A percentile compares a stretch with the other conserved stretches of the same genome.
Conservation (phyloP, 1,284 basidiomycete genomes). For the Microbotryomycetes sp. region DNA sequence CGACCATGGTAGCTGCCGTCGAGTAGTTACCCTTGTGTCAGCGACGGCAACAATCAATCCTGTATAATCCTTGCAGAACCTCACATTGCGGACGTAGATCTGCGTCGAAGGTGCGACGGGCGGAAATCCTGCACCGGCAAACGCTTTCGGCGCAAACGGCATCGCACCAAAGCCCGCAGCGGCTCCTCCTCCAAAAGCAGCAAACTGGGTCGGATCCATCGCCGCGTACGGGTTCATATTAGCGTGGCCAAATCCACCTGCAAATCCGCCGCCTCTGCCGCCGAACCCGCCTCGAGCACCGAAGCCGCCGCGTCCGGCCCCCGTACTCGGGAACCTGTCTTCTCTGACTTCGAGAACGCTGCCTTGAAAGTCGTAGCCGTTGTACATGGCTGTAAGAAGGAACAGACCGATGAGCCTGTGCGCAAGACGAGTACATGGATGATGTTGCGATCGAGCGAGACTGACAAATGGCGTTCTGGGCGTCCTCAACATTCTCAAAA, state of each 20-base stretch:
- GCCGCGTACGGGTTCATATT: constrained; percentile 19
- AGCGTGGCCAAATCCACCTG: constrained; percentile 37
- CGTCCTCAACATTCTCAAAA: constrained; percentile 83
- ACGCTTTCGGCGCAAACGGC: constrained; percentile 12
- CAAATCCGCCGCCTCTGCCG: constrained; percentile 22
- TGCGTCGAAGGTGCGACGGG: constrained; percentile 78
- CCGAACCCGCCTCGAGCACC: constrained; percentile 52
- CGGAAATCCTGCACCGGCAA: too few species aligned
- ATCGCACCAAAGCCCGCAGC: constrained; percentile 34
- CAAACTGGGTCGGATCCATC: constrained; percentile 26
- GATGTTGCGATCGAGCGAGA: not conserved
- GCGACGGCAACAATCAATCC: not conserved
- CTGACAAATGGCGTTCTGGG: constrained; percentile 80
- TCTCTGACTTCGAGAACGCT: constrained; percentile 86
- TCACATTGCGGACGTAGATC: constrained; percentile 93
- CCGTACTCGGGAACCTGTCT: constrained; percentile 80
- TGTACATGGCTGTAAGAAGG: constrained; percentile 65
- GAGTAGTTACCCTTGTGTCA: not conserved
- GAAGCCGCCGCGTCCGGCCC: constrained; percentile 72
- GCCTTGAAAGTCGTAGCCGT: constrained; percentile 90
- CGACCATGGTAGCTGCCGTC: constrained; percentile 80
- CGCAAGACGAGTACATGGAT: not conserved
- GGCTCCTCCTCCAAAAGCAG: constrained; percentile 36
- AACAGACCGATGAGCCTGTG: not conserved
- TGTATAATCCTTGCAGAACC: constrained; percentile 40